A percentile compares a stretch with the other conserved stretches of the same genome.
phyloP scores from a whole-genome alignment of 352 stramenopile genomes.

The Pythium coloratum region DNA sequence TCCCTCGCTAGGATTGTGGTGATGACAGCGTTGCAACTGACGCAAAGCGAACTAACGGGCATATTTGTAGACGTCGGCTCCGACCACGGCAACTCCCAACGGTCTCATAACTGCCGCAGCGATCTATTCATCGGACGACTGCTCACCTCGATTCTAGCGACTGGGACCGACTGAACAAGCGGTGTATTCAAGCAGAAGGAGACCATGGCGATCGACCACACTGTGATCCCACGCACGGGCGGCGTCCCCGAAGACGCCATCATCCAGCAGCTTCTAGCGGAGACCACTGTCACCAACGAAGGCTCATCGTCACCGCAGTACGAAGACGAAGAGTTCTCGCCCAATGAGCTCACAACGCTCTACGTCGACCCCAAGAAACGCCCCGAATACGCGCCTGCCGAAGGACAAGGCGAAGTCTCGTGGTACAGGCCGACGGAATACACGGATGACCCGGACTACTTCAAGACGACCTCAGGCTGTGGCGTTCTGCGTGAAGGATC shows the following conservation, averaged over 20 bases:
- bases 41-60: not conserved
- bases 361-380: conserved; percentile 59
- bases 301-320: conserved; percentile 30
- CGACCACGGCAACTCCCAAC: not conserved
- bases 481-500: conserved; percentile 55
- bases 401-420: conserved; percentile 29
- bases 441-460: conserved; percentile 79
- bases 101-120: not conserved
- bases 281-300: not conserved
- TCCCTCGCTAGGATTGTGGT: not conserved
- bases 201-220: conserved; percentile 16
- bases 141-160: not conserved
- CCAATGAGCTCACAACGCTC: conserved; percentile 41
- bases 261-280: conserved; percentile 32
- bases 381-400: conserved; percentile 56
- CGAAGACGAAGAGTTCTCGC: conserved; percentile 60
- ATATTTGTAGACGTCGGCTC: not conserved
- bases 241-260: conserved; percentile 46
- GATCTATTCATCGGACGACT: not conserved
- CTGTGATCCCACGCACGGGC: conserved; percentile 18
- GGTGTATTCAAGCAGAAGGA: not conserved
- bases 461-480: conserved; percentile 68
- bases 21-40: not conserved
- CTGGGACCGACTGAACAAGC: not conserved
- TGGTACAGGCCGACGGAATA: conserved; percentile 82